These are phyloP conservation scores for Butyriboletus appendiculatus DNA, from an alignment of 1,284 basidiomycete species.

Conservation along the genomic window DNA sequence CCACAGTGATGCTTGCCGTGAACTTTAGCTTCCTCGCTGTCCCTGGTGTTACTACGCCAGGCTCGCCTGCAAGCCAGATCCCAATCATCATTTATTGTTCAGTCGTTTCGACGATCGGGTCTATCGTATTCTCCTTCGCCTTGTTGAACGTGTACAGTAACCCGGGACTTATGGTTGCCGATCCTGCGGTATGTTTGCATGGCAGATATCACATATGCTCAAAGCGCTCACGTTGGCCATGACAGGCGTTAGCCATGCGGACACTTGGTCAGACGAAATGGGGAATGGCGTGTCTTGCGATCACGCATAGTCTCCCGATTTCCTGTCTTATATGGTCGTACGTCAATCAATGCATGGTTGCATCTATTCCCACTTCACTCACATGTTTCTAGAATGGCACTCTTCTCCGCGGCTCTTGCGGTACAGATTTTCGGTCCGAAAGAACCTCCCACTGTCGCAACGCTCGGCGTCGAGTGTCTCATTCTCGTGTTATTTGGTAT, in stretches of 20 bases:
- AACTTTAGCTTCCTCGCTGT: constrained; percentile 23
- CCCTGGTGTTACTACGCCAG: neutral
- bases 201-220: neutral
- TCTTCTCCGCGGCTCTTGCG: constrained; percentile 15
- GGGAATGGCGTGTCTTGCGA: constrained; percentile 16
- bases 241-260: constrained; percentile 12
- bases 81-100: constrained; percentile 19
- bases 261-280: constrained; percentile 3
- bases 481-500: constrained; percentile 6
- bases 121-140: constrained; percentile 20
- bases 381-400: constrained; percentile 5
- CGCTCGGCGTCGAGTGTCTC: constrained; percentile 12
- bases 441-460: neutral
- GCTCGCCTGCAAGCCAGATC: neutral
- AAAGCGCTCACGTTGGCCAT: neutral
- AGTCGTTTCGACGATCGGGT: constrained; percentile 12
- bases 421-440: constrained; percentile 14
- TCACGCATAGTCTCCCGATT: constrained; percentile 20
- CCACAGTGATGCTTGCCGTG: constrained; percentile 24
- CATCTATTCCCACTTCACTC: neutral
- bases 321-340: constrained; percentile 23
- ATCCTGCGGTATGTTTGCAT: constrained; percentile 12
- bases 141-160: constrained; percentile 22
- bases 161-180: constrained; percentile 7
- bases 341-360: neutral